Evolutionary conservation across 768 basidiomycete species (phyloP), one percentile per base, ranked within the genome.

Genomic region (Rossbeevera mucosa): DNA sequence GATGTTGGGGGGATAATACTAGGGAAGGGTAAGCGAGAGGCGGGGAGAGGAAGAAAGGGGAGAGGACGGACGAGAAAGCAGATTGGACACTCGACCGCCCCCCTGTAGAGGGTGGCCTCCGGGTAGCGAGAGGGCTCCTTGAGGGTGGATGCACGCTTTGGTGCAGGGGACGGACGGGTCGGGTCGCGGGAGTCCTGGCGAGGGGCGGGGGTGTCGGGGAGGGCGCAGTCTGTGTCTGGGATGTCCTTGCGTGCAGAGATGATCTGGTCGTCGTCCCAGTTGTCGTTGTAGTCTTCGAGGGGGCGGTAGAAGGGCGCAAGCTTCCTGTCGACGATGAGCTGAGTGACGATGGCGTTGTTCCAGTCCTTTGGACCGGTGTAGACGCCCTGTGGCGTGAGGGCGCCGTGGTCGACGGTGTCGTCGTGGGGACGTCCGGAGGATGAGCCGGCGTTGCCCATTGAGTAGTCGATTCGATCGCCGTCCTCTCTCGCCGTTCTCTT

Each of bases 1-100:
- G 71, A 97, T 96, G 71, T 97, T 95, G 43, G 88, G 80, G 21
- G 96, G 96, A 65, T 97, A 99, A 71, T 95, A 97, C 95, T 99
- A 65, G 24, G 48, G 31, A 60, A 59, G 58, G 64, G 67, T 63
- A 41, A 62, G 64, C 44, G 52, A 54, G 3, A 12, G 51, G 48
- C 25, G 49, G 52, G 44, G 18, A 41, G 54, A 57, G 50, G 20
- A 18, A 38, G 38, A 51, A 31, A 44, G 59, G 47, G 55, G 58
- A 60, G 57, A 61, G 50, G 52, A 82, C 86, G 66, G 62, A 91
- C 95, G 71, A 98, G 78, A 73, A 98, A 97, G 73, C 94, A 99
- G 55, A 99, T 96, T 21, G 96, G 96, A 75, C 96, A 99, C 67
- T 99, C 96, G 16, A 86, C 76, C 16, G 94, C 91, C 25, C 84